Base-by-base conservation (phyloP, 192 early-diverging fungal genomes). In the Rhizoclosmatium sp. region DNA sequence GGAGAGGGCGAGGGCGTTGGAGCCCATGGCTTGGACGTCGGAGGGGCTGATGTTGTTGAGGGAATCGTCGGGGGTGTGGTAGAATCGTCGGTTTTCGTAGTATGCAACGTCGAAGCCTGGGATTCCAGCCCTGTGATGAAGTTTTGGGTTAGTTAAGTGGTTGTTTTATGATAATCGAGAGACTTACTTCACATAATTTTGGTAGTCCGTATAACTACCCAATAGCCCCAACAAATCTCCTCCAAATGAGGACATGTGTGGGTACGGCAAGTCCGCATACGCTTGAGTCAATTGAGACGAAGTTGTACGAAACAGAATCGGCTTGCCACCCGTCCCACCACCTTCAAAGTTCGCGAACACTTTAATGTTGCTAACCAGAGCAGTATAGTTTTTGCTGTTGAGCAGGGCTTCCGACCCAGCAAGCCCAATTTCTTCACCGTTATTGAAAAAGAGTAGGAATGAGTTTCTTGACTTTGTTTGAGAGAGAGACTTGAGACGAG, bases 141-240 rank as follows among this genome's bases (percentile, higher is more conserved):
- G 31, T 31, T 31, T 31, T 31, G 31, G 31, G 31, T 31, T 31
- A 31, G 31, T 0, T 31, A 0, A 31, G 31, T 31, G 31, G 31
- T 31, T 0, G 31, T 31, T 31, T 31, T 31, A 31, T 31, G 31
- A 31, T 31, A 31, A 31, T 31, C 31, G 31, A 31, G 31, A 31
- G 31, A 31, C 31, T 31, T 31, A 31, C 31, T 31, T 31, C 4
- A 48, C 61, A 65, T 82, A 87, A 4, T 70, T 69, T 45, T 66
- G 16, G 69, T 66, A 84, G 73, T 87, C 84, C n/a, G 86, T 85
- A 54, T 82, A 78, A 59, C 83, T 86, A 7, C 60, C 60, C 21
- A 62, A 40, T 19, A 40, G 7, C 4, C 14, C 9, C 4, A 62
- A 21, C 7, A 62, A 5, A 40, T 62, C 60, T 23, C 60, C 60